Evolutionary conservation across 768 basidiomycete genomes (phyloP).

Genomic region (Phaffia australis): DNA sequence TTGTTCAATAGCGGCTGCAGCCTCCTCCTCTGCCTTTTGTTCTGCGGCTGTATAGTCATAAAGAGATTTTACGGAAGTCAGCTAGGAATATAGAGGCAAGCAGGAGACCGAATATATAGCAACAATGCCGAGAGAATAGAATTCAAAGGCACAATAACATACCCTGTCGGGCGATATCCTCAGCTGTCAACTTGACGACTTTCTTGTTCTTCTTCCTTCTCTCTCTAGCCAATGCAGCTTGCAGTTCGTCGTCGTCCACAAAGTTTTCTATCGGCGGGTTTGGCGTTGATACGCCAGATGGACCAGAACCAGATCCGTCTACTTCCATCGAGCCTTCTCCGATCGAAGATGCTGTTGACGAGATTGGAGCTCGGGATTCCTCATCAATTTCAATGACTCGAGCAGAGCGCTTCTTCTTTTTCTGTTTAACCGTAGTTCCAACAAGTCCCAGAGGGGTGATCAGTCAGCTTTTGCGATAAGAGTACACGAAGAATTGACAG

Average conservation of each 20-base stretch:
- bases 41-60: conserved; percentile 28
- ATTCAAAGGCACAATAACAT: conserved; percentile 12
- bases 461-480: neutral
- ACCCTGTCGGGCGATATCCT: conserved; percentile 72
- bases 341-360: conserved; percentile 32
- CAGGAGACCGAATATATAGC: neutral
- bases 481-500: neutral
- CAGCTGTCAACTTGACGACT: conserved; percentile 52
- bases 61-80: neutral
- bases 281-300: conserved; percentile 11
- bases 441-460: conserved; percentile 5
- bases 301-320: conserved; percentile 53
- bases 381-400: conserved; percentile 52
- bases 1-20: conserved; percentile 38
- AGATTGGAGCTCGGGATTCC: neutral
- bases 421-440: conserved; percentile 43
- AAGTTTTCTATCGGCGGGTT: conserved; percentile 65
- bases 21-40: conserved; percentile 38
- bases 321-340: conserved; percentile 56
- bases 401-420: conserved; percentile 80
- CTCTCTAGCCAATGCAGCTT: conserved; percentile 77
- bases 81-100: no score
- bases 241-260: conserved; percentile 96
- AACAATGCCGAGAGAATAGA: neutral
- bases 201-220: conserved; percentile 71